These are phyloP conservation scores for Pythium guiyangense DNA, from an alignment of 352 stramenopile genomes.

Conservation along the genomic window DNA sequence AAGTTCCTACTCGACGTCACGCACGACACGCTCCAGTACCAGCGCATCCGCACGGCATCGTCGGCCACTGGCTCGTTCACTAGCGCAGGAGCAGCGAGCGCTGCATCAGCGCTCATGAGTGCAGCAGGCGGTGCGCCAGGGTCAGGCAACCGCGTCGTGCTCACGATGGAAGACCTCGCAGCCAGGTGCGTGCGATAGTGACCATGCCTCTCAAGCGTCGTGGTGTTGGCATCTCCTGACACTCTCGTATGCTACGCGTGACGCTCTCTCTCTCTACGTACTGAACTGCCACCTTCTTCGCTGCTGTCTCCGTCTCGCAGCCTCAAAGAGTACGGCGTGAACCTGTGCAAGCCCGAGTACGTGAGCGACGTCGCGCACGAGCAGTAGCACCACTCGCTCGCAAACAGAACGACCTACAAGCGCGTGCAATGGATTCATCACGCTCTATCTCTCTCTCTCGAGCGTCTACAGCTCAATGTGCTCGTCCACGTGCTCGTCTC, in stretches of 20 bases:
- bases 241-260: no score
- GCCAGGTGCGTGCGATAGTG: conserved; percentile 35
- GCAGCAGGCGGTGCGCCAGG: conserved; percentile 14
- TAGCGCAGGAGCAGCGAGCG: conserved; percentile 1
- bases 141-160: conserved; percentile 24
- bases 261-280: no score
- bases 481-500: conserved; percentile 19
- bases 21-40: conserved; percentile 77
- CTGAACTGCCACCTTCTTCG: no score
- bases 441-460: neutral
- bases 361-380: conserved; percentile 55
- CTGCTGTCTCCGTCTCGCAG: conserved; percentile 18
- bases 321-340: conserved; percentile 78
- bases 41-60: conserved; percentile 51
- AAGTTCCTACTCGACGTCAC: conserved; percentile 81
- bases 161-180: conserved; percentile 76
- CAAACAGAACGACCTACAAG: no score
- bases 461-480: conserved; percentile 34
- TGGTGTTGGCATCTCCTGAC: no score
- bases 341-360: conserved; percentile 79
- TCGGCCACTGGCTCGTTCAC: conserved; percentile 17
- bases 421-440: no score
- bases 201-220: no score
- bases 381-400: no score
- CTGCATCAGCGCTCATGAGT: conserved; percentile 7